A percentile compares a stretch with the other conserved stretches of the same genome.
phyloP scores from a whole-genome alignment of 108 stramenopile species.

The Conticribra guillardii region DNA sequence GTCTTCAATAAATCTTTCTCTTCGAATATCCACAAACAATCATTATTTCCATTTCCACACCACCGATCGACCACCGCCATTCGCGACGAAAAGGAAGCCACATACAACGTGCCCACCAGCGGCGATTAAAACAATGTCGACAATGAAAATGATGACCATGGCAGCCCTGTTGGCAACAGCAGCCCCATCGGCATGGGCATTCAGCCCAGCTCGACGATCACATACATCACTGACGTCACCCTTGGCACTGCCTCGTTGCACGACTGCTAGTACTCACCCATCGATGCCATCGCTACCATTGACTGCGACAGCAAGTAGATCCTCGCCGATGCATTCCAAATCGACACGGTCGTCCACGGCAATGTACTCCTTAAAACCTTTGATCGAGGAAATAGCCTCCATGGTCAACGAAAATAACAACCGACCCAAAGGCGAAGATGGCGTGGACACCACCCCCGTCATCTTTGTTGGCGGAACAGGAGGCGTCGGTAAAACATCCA shows the following conservation, averaged over 20 bases:
- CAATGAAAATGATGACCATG: too few relatives aligned
- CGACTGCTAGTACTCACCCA: too few relatives aligned
- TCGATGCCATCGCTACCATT: too few relatives aligned
- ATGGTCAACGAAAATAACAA: conserved; percentile 6
- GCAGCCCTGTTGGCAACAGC: too few relatives aligned
- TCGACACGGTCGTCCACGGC: not conserved
- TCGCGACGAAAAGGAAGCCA: not conserved
- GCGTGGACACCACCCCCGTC: conserved; percentile 18
- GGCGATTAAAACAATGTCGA: not conserved
- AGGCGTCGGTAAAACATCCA: conserved; percentile 82
- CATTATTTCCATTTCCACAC: too few relatives aligned
- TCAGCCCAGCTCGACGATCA: not conserved
- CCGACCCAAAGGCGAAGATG: not conserved
- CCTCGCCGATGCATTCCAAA: too few relatives aligned
- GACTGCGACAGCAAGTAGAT: too few relatives aligned
- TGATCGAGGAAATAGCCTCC: conserved; percentile 21
- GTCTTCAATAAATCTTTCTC: too few relatives aligned
- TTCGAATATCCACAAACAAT: too few relatives aligned
- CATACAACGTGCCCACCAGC: not conserved
- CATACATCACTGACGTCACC: not conserved
- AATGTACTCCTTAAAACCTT: conserved; percentile 13
- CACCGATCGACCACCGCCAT: too few relatives aligned
- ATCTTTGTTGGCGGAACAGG: conserved; percentile 48
- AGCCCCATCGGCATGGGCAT: not conserved
- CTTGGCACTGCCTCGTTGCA: not conserved